Evolutionary conservation across 179 eudicot genomes (phyloP).

Genomic region (Nepenthes alata): DNA sequence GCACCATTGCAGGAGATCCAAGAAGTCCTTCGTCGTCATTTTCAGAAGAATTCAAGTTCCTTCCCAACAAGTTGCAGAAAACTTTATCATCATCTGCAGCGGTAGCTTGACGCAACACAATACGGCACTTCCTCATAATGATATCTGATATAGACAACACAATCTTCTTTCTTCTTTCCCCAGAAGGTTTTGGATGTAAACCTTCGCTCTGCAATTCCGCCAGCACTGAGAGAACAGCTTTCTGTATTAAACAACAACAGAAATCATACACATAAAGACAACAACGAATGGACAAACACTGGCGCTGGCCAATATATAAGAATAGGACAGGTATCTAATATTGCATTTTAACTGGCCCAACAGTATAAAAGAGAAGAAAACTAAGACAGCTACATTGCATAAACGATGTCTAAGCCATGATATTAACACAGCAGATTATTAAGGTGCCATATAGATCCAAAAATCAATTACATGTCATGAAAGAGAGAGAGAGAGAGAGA

Average conservation of each 20-base stretch:
- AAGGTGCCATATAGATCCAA: too few relatives aligned
- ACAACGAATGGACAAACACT: not conserved
- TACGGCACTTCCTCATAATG: constrained; percentile 72
- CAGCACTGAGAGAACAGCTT: constrained; percentile 76
- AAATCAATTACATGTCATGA: too few relatives aligned
- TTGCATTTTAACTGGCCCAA: too few relatives aligned
- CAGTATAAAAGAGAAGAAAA: too few relatives aligned
- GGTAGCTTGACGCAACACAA: constrained; percentile 57
- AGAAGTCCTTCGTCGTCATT: constrained; percentile 84
- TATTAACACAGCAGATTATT: too few relatives aligned
- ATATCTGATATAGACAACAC: constrained; percentile 37
- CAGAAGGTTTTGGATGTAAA: constrained; percentile 28
- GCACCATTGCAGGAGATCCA: constrained; percentile 71
- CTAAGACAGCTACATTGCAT: too few relatives aligned
- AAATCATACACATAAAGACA: not conserved
- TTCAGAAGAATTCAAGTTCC: constrained; percentile 47
- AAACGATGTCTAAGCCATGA: too few relatives aligned
- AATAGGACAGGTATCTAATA: too few relatives aligned
- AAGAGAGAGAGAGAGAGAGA: too few relatives aligned
- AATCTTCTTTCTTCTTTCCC: constrained; percentile 44
- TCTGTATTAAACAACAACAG: constrained; percentile 37
- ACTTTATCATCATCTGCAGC: constrained; percentile 55
- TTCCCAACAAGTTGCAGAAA: constrained; percentile 76
- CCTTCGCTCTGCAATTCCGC: constrained; percentile 31
- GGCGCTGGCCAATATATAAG: too few relatives aligned